Conservation (phyloP, 352 stramenopile genomes). For the Globisporangium spinosum region DNA sequence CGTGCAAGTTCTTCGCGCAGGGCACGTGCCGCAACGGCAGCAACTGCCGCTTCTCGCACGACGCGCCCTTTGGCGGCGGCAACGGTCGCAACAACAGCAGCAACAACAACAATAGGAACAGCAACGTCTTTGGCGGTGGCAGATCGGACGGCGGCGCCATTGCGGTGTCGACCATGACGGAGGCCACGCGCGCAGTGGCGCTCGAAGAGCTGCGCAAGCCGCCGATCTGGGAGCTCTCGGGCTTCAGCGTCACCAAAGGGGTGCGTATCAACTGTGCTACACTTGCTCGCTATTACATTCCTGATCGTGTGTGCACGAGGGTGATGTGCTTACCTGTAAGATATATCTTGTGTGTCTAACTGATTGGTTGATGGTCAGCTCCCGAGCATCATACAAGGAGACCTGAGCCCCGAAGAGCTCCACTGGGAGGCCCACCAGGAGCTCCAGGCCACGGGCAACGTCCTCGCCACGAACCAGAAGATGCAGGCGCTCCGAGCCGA, state of each 20-base stretch:
- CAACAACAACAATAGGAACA: conserved; percentile 15
- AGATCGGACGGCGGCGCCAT: conserved; percentile 14
- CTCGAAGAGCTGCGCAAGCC: conserved; percentile 58
- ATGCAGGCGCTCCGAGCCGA: conserved; percentile 38
- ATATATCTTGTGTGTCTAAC: not conserved
- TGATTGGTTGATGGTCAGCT: conserved; percentile 24
- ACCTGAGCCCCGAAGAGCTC: conserved; percentile 61
- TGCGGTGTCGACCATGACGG: conserved; percentile 30
- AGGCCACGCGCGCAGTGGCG: conserved; percentile 38
- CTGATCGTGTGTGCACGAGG: too few relatives aligned
- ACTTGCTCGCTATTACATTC: too few relatives aligned
- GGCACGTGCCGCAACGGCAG: conserved; percentile 68
- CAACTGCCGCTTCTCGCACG: conserved; percentile 66
- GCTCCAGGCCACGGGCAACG: conserved; percentile 42
- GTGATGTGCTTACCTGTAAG: conserved; percentile 2
- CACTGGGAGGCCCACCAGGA: conserved; percentile 62
- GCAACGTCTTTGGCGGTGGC: conserved; percentile 19
- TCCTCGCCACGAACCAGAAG: conserved; percentile 34
- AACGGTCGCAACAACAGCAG: conserved; percentile 8
- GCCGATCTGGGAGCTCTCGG: conserved; percentile 59
- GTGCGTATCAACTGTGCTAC: conserved; percentile 24
- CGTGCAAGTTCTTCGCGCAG: conserved; percentile 70
- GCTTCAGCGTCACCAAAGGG: conserved; percentile 59
- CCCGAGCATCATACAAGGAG: conserved; percentile 49
- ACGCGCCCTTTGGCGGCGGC: conserved; percentile 19